Percentiles rank a stretch among this genome's conserved stretches.
Evolutionary conservation across 2,329 filamentous ascomycete genomes (phyloP).

Genomic region (Phoma sp.): DNA sequence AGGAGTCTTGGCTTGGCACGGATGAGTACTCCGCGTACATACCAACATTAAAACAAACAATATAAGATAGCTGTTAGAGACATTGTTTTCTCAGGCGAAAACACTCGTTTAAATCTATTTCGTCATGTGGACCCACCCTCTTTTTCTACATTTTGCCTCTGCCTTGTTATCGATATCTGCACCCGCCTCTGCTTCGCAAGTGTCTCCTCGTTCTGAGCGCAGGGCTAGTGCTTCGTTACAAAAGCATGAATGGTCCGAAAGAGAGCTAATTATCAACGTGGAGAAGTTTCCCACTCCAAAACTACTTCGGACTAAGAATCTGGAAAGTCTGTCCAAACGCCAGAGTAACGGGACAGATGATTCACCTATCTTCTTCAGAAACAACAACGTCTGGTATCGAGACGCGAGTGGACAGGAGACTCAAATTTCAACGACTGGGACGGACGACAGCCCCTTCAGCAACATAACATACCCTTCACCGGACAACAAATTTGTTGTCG

Average conservation of each 20-base stretch:
- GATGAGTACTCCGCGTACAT: not conserved
- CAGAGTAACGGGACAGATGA: constrained; percentile 19
- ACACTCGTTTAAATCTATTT: not conserved
- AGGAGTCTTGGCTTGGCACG: constrained; percentile 5
- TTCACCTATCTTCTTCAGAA: constrained; percentile 22
- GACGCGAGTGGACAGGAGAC: constrained; percentile 20
- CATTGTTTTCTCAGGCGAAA: not conserved
- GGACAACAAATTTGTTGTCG: constrained; percentile 24
- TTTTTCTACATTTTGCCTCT: constrained; percentile 10
- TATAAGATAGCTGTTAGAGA: not conserved
- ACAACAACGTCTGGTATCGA: constrained; percentile 32
- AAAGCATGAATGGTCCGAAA: constrained; percentile 8
- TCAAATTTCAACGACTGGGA: constrained; percentile 29
- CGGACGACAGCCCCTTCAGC: constrained; percentile 24
- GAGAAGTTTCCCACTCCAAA: constrained; percentile 8
- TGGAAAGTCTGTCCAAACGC: constrained; percentile 11
- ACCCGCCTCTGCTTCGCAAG: constrained; percentile 11
- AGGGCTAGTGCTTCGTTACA: not conserved
- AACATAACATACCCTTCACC: constrained; percentile 26
- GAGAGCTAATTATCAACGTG: constrained; percentile 18
- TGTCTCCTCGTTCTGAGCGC: constrained; percentile 3
- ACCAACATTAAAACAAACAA: not conserved
- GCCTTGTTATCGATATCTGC: constrained; percentile 9
- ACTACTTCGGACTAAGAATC: constrained; percentile 2
- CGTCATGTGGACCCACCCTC: constrained; percentile 14